Base-by-base conservation (phyloP, 371 early-diverging fungal genomes). In the Mortierella sp. region DNA sequence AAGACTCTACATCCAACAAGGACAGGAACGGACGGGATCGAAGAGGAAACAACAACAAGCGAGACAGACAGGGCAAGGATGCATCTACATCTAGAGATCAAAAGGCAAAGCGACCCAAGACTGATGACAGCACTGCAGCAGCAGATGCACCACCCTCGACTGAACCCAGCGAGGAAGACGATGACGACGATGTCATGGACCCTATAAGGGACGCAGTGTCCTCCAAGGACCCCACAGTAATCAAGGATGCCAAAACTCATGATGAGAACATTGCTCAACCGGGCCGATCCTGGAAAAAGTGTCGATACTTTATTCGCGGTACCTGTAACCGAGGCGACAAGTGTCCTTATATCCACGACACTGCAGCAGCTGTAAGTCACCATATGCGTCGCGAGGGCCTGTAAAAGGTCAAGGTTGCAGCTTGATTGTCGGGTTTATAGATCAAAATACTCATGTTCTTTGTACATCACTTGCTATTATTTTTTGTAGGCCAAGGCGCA, bases 211-310 rank as follows among this genome's bases (percentile, higher is more conserved):
- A 93, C 69, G 92, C 92, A 0, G 72, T 91, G 13, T 81, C 89
- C 0, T 92, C 93, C 43, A 93, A 93, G 71, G 91, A 93, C 79
- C 93, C 93, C 2, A 74, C 76, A 0, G 88, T 89, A 57, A 91
- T 91, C 14, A 90, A 88, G 53, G 6, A 31, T 8, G 34, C 13
- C 34, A n/a, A 26, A 0, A 79, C 90, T 19, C 54, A 85, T 11
- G 54, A 90, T 51, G 88, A 89, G 16, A 84, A 77, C 26, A 85
- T 83, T 28, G 3, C 67, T 3, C 74, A 77, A 34, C 64, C 78
- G 0, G 79, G 73, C 3, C 73, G 81, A 75, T n/a, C 84, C 26
- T 76, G 44, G 55, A 70, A 43, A 4, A 71, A 73, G 5, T 93
- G 93, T 70, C 89, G 84, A 31, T 91, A 89, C 73, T 93, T 93